These are phyloP conservation scores for Cornus suecica DNA, from an alignment of 148 eudicot genomes.

Conservation along the genomic window DNA sequence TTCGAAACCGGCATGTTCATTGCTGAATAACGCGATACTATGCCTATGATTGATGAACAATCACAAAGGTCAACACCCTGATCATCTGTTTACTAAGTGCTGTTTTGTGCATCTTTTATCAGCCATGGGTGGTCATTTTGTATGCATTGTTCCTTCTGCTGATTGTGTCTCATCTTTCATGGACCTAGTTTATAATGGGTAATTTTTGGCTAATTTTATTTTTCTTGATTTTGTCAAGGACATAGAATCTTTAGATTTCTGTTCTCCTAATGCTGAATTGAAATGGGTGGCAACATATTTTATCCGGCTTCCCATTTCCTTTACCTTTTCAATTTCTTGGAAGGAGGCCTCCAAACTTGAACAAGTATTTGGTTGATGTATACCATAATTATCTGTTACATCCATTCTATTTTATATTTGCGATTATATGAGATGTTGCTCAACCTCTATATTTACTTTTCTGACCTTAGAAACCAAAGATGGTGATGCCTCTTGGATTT, in stretches of 20 bases:
- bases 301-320: conserved; percentile 21
- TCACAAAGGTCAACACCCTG: conserved; percentile 15
- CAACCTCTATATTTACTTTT: not conserved
- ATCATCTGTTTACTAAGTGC: conserved; percentile 66
- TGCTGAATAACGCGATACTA: conserved; percentile 39
- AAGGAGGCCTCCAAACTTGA: conserved; percentile 37
- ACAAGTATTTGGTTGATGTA: conserved; percentile 9
- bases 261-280: not conserved
- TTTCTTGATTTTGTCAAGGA: conserved; percentile 21
- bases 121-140: conserved; percentile 58
- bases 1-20: conserved; percentile 55
- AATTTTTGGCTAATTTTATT: conserved; percentile 22
- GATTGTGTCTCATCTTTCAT: conserved; percentile 31
- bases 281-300: conserved; percentile 26
- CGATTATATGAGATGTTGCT: not conserved
- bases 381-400: not conserved
- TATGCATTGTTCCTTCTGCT: conserved; percentile 9
- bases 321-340: conserved; percentile 16
- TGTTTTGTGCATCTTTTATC: conserved; percentile 51
- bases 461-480: not conserved
- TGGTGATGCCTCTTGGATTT: not conserved
- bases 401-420: not conserved
- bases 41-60: conserved; percentile 49
- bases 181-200: conserved; percentile 28
- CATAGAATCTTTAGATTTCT: conserved; percentile 19